Conservation (phyloP, 1,284 basidiomycete genomes). For the Sanghuangporus sanghuang region DNA sequence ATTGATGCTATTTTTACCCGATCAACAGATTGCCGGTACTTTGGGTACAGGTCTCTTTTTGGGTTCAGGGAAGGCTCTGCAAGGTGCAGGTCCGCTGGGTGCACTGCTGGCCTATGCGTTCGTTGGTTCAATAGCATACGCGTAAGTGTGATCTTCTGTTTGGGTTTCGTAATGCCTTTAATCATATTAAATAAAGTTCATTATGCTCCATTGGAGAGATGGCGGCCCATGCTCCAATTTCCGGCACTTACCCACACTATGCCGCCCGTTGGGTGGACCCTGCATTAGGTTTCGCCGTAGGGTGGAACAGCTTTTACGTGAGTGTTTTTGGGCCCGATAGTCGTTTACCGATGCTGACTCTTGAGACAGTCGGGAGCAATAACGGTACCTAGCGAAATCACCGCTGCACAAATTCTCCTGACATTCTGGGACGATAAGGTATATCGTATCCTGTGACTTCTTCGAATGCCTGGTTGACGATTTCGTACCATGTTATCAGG, state of each 20-base stretch:
- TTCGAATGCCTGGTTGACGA: background rate
- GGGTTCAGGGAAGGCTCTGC: constrained; percentile 65
- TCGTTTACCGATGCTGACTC: background rate
- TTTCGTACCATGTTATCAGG: constrained; percentile 28
- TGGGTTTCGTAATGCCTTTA: background rate
- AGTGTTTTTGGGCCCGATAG: background rate
- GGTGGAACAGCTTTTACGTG: constrained; percentile 17
- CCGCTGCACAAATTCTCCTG: constrained; percentile 44
- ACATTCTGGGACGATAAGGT: constrained; percentile 73
- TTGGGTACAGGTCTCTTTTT: constrained; percentile 80
- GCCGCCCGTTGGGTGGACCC: constrained; percentile 73
- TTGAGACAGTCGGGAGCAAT: constrained; percentile 8
- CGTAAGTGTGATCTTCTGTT: constrained; percentile 32
- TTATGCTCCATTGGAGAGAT: constrained; percentile 65
- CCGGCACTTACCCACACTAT: constrained; percentile 70
- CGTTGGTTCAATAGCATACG: constrained; percentile 57
- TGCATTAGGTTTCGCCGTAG: constrained; percentile 31
- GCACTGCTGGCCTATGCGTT: constrained; percentile 57
- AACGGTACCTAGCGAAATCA: constrained; percentile 13
- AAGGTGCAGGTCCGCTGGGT: constrained; percentile 51
- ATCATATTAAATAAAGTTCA: constrained; percentile 31
- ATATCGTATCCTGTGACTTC: constrained; percentile 17
- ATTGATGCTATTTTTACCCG: background rate
- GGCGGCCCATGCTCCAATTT: constrained; percentile 67
- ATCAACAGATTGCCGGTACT: constrained; percentile 58